Evolutionary conservation across 169 alveolate genomes (phyloP).

Genomic region (Prorocentrum cordatum): DNA sequence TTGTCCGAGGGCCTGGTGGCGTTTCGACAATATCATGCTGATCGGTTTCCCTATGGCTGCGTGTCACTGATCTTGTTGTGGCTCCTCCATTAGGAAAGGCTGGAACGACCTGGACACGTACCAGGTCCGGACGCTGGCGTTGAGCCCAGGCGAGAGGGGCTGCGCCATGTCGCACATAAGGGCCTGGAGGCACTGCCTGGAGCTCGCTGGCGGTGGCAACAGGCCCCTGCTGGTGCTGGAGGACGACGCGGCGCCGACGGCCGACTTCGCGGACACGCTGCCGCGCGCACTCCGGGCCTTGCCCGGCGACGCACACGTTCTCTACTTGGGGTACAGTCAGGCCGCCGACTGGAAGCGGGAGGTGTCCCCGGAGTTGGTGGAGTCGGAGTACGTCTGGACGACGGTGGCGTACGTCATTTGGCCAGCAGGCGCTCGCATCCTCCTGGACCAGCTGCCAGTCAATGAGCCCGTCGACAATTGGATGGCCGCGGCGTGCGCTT

Average conservation of each 20-base stretch:
- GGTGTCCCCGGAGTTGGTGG: conserved; percentile 28
- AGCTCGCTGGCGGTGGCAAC: conserved; percentile 1
- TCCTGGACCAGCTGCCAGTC: conserved; percentile 23
- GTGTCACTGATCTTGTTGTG: no score
- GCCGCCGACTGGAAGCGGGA: conserved; percentile 67
- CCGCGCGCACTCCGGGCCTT: no score
- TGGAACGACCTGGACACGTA: conserved; percentile 63
- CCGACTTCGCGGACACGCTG: no score
- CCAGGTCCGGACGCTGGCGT: conserved; percentile 15
- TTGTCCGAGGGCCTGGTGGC: no score
- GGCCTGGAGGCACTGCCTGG: conserved; percentile 12
- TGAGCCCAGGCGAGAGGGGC: conserved; percentile 43
- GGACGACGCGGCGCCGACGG: conserved; percentile 57
- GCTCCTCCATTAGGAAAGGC: no score
- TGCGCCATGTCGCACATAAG: conserved; percentile 36
- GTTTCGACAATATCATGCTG: no score
- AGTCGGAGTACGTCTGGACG: conserved; percentile 69
- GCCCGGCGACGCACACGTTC: conserved; percentile 43
- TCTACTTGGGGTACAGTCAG: conserved; percentile 51
- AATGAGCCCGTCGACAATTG: conserved; percentile 61
- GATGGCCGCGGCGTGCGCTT: conserved; percentile 44
- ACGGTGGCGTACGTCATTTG: conserved; percentile 61
- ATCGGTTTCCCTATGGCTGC: no score
- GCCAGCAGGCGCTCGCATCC: conserved; percentile 30
- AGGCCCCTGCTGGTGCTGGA: conserved; percentile 35